Base-by-base conservation (phyloP, 139 green algal species). In the Yamagishiella unicocca region DNA sequence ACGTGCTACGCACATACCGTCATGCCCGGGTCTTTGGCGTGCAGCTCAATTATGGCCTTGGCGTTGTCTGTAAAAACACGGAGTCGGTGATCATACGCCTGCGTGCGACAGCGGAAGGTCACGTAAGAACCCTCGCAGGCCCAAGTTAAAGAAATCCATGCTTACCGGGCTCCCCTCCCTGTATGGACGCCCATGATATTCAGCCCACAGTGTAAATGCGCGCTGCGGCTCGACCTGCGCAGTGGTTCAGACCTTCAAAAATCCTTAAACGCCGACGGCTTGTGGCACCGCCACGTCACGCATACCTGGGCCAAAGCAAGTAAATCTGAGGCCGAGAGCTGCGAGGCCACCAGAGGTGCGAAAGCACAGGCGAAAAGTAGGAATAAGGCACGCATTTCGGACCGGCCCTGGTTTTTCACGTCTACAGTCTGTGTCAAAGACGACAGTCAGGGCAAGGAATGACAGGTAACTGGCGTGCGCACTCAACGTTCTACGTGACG, bases 31-130 rank as follows among this genome's bases (percentile, higher is more conserved):
- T 86, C 43, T 27, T 35, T 72, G 2, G 2, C 0, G 1, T 78
- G 43, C 7, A 38, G 29, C 31, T 77, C 80, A 0, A 42, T 1
- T 5, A 86, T 78, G 1, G 43, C 24, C 7, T 33, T 31, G 37
- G 67, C 43, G n/a, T 86, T 86, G 33, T 46, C 31, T 8, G 7
- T 35, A 25, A 86, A 86, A 8, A 86, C 80, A 6, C 9, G 27
- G 14, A 77, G 43, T 1, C 80, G 80, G 5, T 31, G 80, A 6
- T 2, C 17, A 68, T 40, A 77, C 33, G 77, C 80, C 80, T 86
- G 80, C 4, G 40, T 3, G 73, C 9, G 45, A 17, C 8, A 25
- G 42, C 14, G 68, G 4, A 55, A 12, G 2, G 2, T 31, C 14
- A 33, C 10, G 66, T 46, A 33, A n/a, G n/a, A n/a, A n/a, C n/a